Conservation (phyloP, 805 yeast genomes). For the Cyberlindnera saturnus region DNA sequence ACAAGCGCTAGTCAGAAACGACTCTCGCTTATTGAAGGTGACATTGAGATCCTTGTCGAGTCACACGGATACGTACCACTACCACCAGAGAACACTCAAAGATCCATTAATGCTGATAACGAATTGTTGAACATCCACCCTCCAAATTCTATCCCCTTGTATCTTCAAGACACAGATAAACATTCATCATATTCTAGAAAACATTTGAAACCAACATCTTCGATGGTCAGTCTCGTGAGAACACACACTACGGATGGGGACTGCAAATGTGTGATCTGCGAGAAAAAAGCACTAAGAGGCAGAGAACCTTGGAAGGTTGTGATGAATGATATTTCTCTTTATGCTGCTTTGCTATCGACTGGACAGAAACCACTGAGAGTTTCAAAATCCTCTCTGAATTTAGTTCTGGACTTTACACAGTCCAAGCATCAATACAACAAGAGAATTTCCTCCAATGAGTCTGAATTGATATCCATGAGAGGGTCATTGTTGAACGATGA, state of each 20-base stretch:
- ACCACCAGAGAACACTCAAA: not conserved
- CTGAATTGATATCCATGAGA: not conserved
- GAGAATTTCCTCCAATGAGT: not conserved
- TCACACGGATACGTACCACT: not conserved
- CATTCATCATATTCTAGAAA: constrained; percentile 11
- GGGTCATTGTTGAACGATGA: constrained; percentile 9
- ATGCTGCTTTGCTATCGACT: constrained; percentile 33
- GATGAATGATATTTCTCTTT: constrained; percentile 31
- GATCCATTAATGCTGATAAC: not conserved
- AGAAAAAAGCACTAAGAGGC: constrained; percentile 4
- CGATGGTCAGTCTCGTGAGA: constrained; percentile 8
- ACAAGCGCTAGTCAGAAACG: not conserved
- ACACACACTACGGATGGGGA: constrained; percentile 2
- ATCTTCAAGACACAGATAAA: not conserved
- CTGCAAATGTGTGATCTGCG: constrained; percentile 1
- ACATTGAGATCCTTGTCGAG: constrained; percentile 9
- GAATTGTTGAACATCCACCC: not conserved
- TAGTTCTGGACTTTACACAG: constrained; percentile 21
- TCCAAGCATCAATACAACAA: constrained; percentile 12
- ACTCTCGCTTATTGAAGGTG: not conserved
- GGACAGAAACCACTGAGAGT: constrained; percentile 19
- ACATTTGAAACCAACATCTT: constrained; percentile 3
- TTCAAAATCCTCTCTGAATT: constrained; percentile 10
- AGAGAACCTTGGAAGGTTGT: constrained; percentile 26
- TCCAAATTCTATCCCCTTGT: not conserved